These are phyloP conservation scores for Colletotrichum sp. DNA, from an alignment of 2,329 filamentous ascomycete species.

Conservation along the genomic window DNA sequence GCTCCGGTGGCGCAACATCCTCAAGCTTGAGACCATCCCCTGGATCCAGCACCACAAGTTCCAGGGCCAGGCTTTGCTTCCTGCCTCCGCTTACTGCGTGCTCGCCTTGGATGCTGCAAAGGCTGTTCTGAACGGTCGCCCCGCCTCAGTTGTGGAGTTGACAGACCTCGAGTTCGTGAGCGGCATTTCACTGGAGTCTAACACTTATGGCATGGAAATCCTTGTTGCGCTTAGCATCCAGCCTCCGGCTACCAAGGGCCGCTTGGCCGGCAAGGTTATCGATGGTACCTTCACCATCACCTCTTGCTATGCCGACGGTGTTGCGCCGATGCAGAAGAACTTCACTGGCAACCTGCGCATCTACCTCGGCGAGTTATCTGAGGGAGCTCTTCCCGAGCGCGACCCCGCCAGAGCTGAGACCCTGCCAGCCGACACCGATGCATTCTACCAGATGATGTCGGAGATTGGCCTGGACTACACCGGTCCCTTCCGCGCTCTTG, in stretches of 20 bases:
- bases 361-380: conserved; percentile 22
- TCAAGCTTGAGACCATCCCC: conserved; percentile 24
- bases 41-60: conserved; percentile 44
- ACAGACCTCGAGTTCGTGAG: conserved; percentile 34
- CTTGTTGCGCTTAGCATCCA: conserved; percentile 24
- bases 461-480: conserved; percentile 25
- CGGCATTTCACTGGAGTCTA: conserved; percentile 35
- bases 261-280: background rate
- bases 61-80: conserved; percentile 46
- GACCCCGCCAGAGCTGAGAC: conserved; percentile 22
- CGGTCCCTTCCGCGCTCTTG: conserved; percentile 23
- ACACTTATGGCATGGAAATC: conserved; percentile 26
- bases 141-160: conserved; percentile 33
- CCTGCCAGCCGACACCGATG: conserved; percentile 23
- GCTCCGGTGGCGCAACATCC: conserved; percentile 25
- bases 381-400: conserved; percentile 19
- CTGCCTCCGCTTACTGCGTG: conserved; percentile 46
- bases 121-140: conserved; percentile 26
- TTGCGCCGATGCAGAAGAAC: conserved; percentile 22
- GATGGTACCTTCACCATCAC: conserved; percentile 23
- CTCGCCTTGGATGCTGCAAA: conserved; percentile 49
- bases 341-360: conserved; percentile 24
- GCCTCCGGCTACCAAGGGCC: conserved; percentile 17
- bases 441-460: conserved; percentile 23
- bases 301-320: conserved; percentile 13